A percentile compares a stretch with the other conserved stretches of the same genome.
These are phyloP conservation scores for Rutstroemia sp. DNA, from an alignment of 2,329 filamentous ascomycete genomes.

Conservation along the genomic window DNA sequence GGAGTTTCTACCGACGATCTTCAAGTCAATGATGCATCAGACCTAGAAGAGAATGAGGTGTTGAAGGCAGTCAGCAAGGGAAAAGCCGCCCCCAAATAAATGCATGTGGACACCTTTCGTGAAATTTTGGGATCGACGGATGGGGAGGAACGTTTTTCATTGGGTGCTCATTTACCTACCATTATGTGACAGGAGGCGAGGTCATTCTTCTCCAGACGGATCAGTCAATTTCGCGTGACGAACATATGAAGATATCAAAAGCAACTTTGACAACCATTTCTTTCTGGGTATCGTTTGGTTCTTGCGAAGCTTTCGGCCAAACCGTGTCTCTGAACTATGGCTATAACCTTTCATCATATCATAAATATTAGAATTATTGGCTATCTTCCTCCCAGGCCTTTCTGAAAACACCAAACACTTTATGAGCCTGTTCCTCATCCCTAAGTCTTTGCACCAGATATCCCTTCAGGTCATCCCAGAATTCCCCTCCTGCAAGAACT, in stretches of 20 bases:
- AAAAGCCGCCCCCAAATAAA: conserved; percentile 5
- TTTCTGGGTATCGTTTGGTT: background rate
- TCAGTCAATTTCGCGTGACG: conserved; percentile 10
- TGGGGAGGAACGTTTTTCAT: conserved; percentile 18
- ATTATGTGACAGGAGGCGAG: conserved; percentile 6
- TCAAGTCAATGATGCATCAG: conserved; percentile 77
- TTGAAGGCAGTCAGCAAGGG: conserved; percentile 58
- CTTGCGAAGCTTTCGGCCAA: background rate
- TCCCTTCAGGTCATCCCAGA: conserved; percentile 79
- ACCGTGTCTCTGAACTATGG: conserved; percentile 1
- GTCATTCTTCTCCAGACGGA: conserved; percentile 8
- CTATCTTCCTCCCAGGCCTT: conserved; percentile 39
- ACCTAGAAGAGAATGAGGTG: conserved; percentile 71
- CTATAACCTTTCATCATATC: background rate
- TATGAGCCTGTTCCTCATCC: conserved; percentile 58
- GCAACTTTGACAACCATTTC: conserved; percentile 7
- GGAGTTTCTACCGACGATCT: conserved; percentile 64
- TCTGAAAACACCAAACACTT: conserved; percentile 61
- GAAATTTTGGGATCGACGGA: conserved; percentile 7
- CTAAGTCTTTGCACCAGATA: conserved; percentile 75
- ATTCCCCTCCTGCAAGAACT: conserved; percentile 61
- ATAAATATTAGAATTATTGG: conserved; percentile 6
- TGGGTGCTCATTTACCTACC: conserved; percentile 24
- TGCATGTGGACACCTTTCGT: background rate
- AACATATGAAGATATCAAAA: conserved; percentile 12